Percentiles rank a stretch among this genome's conserved stretches.
Conservation (phyloP, 345 rosid species). For the Heritiera fomes region DNA sequence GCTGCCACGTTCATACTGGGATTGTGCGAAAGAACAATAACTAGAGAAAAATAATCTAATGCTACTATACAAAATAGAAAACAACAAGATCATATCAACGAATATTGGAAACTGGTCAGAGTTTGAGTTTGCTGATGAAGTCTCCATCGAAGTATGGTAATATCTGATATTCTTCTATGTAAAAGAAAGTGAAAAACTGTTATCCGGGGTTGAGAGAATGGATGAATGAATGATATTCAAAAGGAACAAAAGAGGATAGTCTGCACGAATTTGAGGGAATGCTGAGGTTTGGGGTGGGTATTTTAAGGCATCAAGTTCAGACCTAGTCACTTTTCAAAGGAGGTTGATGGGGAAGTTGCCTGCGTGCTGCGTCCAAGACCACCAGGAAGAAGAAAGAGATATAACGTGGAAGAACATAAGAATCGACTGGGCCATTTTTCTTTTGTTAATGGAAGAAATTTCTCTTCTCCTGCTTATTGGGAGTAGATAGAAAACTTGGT, state of each 20-base stretch:
- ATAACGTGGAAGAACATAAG: constrained; percentile 12
- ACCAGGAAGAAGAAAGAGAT: neutral
- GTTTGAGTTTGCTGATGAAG: constrained; percentile 28
- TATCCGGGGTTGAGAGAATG: neutral
- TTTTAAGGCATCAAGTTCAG: neutral
- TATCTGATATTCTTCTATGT: neutral
- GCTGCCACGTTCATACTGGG: constrained; percentile 27
- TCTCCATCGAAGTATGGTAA: constrained; percentile 34
- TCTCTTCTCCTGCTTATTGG: neutral
- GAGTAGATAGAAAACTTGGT: too few species aligned
- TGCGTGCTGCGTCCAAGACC: constrained; percentile 5
- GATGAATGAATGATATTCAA: neutral
- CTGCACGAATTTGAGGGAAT: constrained; percentile 5
- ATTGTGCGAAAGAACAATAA: constrained; percentile 35
- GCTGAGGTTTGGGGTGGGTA: constrained; percentile 19
- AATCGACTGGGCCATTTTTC: too few species aligned
- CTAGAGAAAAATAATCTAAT: constrained; percentile 38
- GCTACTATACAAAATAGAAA: constrained; percentile 16
- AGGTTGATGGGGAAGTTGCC: constrained; percentile 21
- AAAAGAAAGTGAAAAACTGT: neutral
- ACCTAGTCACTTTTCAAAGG: constrained; percentile 25
- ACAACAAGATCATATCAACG: constrained; percentile 34
- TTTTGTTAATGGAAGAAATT: constrained; percentile 10
- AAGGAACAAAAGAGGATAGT: neutral
- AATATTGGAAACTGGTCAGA: constrained; percentile 26